Conservation (phyloP, 1,284 basidiomycete genomes). For the Trametes versicolor region DNA sequence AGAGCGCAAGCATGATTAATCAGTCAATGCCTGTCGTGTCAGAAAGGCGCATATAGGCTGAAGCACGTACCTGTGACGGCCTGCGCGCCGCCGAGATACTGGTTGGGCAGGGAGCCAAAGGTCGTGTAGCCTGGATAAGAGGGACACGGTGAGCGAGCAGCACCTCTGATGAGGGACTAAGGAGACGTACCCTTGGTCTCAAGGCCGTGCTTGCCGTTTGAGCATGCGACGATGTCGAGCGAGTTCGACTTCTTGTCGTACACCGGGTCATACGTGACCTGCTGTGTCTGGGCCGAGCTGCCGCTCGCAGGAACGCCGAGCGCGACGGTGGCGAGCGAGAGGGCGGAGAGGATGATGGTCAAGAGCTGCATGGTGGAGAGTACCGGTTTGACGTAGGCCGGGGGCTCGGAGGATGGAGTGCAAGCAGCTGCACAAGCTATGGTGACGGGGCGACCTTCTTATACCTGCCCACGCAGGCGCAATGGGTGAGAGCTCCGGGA, state of each 20-base stretch:
- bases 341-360: conserved; percentile 30
- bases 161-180: conserved; percentile 51
- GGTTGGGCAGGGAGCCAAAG: conserved; percentile 59
- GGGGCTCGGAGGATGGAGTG: neutral
- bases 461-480: neutral
- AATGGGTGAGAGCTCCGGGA: neutral
- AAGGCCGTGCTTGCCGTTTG: conserved; percentile 60
- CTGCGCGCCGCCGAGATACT: conserved; percentile 56
- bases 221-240: conserved; percentile 56
- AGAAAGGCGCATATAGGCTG: conserved; percentile 43
- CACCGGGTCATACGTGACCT: conserved; percentile 51
- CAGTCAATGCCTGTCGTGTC: neutral
- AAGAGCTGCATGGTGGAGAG: conserved; percentile 36
- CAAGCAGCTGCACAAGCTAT: neutral
- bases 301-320: conserved; percentile 26
- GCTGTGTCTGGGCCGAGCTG: conserved; percentile 47
- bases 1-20: no score
- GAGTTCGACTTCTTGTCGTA: conserved; percentile 53
- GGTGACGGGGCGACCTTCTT: neutral
- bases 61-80: conserved; percentile 52
- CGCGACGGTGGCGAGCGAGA: conserved; percentile 31
- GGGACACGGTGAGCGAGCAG: conserved; percentile 35
- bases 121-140: conserved; percentile 53
- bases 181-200: conserved; percentile 51
- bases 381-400: neutral